Percentiles rank a stretch among this genome's conserved stretches.
Evolutionary conservation across 2,329 filamentous ascomycete genomes (phyloP).

Genomic region (Acephala macrosclerotiorum): DNA sequence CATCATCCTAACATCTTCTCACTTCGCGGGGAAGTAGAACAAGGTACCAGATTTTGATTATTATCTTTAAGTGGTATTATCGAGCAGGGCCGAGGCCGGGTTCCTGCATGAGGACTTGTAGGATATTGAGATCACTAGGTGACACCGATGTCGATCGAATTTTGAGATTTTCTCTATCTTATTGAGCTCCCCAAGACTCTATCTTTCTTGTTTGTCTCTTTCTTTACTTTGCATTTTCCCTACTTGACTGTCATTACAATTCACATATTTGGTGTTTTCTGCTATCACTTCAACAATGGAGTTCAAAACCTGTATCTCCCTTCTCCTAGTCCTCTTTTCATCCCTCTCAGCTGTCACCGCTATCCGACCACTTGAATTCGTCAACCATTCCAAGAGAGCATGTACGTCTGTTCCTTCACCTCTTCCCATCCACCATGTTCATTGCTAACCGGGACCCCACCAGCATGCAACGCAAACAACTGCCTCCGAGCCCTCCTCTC

Average conservation of each 20-base stretch:
- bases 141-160: neutral
- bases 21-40: too few species aligned
- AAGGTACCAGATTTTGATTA: neutral
- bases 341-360: neutral
- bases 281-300: neutral
- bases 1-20: too few species aligned
- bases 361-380: neutral
- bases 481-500: slow-evolving; percentile 14
- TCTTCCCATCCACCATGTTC: neutral
- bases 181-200: neutral
- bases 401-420: neutral
- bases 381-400: neutral
- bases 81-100: neutral
- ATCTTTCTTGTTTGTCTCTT: neutral
- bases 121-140: neutral
- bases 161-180: neutral
- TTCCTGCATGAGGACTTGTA: neutral
- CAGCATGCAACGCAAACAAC: slow-evolving; percentile 9
- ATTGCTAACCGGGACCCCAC: too few species aligned
- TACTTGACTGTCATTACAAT: neutral
- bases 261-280: neutral
- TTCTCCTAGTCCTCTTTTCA: neutral
- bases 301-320: neutral
- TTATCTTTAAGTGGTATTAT: neutral
- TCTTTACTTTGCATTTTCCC: neutral